Evolutionary conservation across 75 land plant species (phyloP).

Genomic region (Sequoia sempervirens): DNA sequence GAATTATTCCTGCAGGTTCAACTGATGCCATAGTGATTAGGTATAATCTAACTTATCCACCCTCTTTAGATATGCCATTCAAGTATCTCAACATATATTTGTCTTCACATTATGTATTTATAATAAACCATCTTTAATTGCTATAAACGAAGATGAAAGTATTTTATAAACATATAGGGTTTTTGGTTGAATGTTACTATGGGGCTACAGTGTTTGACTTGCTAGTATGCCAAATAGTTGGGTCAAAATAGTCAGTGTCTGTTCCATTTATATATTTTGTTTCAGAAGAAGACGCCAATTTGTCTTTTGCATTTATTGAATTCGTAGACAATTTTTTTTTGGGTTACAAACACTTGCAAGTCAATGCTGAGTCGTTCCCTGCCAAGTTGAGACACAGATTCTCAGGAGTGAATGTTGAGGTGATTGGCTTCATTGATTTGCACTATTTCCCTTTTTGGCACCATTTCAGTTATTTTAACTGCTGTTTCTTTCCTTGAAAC

Average conservation of each 20-base stretch:
- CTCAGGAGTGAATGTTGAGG: background rate
- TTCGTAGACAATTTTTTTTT: background rate
- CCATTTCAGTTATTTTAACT: background rate
- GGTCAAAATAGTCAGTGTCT: background rate
- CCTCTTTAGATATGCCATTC: background rate
- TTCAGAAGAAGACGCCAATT: background rate
- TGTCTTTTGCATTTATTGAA: background rate
- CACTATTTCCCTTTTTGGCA: background rate
- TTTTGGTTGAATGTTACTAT: background rate
- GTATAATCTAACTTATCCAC: slow-evolving; percentile 28
- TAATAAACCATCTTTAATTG: background rate
- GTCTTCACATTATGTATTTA: background rate
- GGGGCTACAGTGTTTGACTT: background rate
- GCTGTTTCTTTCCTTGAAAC: background rate
- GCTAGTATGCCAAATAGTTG: background rate
- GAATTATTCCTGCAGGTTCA: slow-evolving; percentile 96
- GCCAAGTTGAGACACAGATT: background rate
- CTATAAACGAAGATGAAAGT: background rate
- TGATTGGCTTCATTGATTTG: background rate
- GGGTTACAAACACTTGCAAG: background rate
- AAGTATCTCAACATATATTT: background rate
- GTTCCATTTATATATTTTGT: background rate
- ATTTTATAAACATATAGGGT: background rate
- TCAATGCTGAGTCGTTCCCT: background rate
- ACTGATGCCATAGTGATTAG: slow-evolving; percentile 94